Evolutionary conservation across 2,329 filamentous ascomycete genomes (phyloP).

Genomic region (Nigrospora oryzae): DNA sequence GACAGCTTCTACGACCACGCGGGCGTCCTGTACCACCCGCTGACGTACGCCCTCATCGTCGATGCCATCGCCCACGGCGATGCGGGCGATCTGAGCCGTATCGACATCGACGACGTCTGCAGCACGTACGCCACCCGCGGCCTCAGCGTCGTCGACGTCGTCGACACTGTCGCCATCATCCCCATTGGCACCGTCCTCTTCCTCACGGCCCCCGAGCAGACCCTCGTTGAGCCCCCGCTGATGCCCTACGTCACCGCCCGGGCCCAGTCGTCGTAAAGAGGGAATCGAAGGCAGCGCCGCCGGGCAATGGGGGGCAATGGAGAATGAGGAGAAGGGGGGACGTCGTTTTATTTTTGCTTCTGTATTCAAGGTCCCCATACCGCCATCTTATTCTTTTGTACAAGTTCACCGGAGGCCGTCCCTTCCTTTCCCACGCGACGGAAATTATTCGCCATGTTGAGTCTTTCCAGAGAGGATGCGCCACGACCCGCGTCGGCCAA

Average conservation of each 20-base stretch:
- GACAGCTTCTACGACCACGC: slow-evolving; percentile 3
- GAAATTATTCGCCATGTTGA: too few species aligned
- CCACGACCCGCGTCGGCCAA: too few species aligned
- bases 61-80: slow-evolving; percentile 1
- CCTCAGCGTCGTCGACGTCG: neutral
- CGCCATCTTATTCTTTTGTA: too few species aligned
- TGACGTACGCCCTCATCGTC: slow-evolving; percentile 3
- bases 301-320: too few species aligned
- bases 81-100: neutral
- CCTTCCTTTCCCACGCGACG: too few species aligned
- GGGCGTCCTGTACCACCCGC: slow-evolving; percentile 3
- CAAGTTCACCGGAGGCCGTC: too few species aligned
- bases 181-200: neutral
- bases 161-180: slow-evolving; percentile 2
- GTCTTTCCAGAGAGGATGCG: too few species aligned
- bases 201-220: slow-evolving; percentile 2
- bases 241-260: neutral
- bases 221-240: neutral
- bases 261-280: too few species aligned
- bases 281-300: too few species aligned
- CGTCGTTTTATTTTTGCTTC: too few species aligned
- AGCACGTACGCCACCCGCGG: neutral
- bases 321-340: too few species aligned
- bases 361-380: too few species aligned
- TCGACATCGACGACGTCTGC: slow-evolving; percentile 1